Conservation (phyloP, 2,329 filamentous ascomycete genomes). For the Colletotrichum somersetense region DNA sequence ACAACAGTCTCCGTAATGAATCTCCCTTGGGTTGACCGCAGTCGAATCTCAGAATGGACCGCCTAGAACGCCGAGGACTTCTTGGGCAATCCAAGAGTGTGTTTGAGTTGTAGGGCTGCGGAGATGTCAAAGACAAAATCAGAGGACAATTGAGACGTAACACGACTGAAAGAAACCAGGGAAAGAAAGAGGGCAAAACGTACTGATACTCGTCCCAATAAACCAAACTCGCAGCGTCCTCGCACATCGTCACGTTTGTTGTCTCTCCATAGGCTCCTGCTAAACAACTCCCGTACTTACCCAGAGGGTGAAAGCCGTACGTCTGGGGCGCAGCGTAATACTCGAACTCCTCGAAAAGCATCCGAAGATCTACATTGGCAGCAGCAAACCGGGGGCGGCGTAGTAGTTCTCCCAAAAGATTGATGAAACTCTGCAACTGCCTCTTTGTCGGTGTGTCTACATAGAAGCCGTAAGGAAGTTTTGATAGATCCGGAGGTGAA, state of each 20-base stretch:
- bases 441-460: not conserved
- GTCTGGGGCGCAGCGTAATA: conserved; percentile 26
- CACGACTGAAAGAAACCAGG: not conserved
- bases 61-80: conserved; percentile 17
- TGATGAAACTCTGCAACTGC: conserved; percentile 8
- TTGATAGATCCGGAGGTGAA: conserved; percentile 29
- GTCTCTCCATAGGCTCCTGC: conserved; percentile 32
- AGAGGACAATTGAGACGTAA: not conserved
- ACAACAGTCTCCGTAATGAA: not conserved
- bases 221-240: conserved; percentile 22
- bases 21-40: not conserved
- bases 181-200: not conserved
- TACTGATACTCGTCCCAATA: conserved; percentile 40
- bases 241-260: conserved; percentile 32
- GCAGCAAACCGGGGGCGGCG: not conserved
- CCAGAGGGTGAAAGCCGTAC: conserved; percentile 28
- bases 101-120: conserved; percentile 32
- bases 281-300: conserved; percentile 35
- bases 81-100: conserved; percentile 38
- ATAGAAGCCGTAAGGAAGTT: conserved; percentile 27
- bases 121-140: conserved; percentile 7
- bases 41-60: conserved; percentile 20
- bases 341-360: conserved; percentile 34
- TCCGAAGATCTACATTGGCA: conserved; percentile 18
- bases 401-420: conserved; percentile 13